phyloP scores from a whole-genome alignment of 768 basidiomycete species.

The Clavulina sp. region DNA sequence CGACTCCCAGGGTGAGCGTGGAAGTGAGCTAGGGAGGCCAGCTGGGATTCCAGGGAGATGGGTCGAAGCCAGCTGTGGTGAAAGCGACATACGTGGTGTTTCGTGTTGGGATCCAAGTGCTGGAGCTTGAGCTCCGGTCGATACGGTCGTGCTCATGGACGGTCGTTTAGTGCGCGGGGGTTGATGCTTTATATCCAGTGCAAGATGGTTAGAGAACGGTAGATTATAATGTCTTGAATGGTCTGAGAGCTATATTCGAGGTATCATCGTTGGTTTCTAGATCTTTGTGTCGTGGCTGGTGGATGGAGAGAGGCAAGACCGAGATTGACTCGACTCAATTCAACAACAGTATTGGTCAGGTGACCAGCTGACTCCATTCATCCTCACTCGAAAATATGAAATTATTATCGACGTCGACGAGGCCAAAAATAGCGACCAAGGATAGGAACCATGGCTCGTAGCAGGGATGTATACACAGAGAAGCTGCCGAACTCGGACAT shows the following conservation, averaged over 20 bases:
- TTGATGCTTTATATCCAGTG: slow-evolving; percentile 7
- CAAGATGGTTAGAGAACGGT: slow-evolving; percentile 8
- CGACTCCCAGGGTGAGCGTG: slow-evolving; percentile 53
- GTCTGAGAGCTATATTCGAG: slow-evolving; percentile 32
- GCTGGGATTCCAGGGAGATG: slow-evolving; percentile 75
- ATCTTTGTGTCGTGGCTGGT: background rate
- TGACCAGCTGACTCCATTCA: too few species aligned
- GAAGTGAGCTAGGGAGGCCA: slow-evolving; percentile 47
- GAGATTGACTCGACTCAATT: too few species aligned
- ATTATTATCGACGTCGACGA: too few species aligned
- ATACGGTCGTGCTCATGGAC: slow-evolving; percentile 9
- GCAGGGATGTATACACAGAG: too few species aligned
- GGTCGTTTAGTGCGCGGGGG: slow-evolving; percentile 7
- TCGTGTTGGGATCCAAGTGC: slow-evolving; percentile 1
- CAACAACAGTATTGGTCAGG: too few species aligned
- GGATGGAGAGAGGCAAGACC: background rate
- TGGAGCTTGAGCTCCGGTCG: too few species aligned
- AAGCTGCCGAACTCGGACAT: too few species aligned
- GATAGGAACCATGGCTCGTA: too few species aligned
- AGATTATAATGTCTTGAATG: slow-evolving; percentile 8
- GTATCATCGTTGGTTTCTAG: slow-evolving; percentile 26
- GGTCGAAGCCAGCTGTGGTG: background rate
- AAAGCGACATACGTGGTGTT: background rate
- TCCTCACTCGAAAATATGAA: too few species aligned
- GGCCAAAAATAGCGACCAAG: too few species aligned